A percentile compares a stretch with the other conserved stretches of the same genome.
Evolutionary conservation across 306 rosid species (phyloP).

Genomic region (Styphnolobium japonicum): DNA sequence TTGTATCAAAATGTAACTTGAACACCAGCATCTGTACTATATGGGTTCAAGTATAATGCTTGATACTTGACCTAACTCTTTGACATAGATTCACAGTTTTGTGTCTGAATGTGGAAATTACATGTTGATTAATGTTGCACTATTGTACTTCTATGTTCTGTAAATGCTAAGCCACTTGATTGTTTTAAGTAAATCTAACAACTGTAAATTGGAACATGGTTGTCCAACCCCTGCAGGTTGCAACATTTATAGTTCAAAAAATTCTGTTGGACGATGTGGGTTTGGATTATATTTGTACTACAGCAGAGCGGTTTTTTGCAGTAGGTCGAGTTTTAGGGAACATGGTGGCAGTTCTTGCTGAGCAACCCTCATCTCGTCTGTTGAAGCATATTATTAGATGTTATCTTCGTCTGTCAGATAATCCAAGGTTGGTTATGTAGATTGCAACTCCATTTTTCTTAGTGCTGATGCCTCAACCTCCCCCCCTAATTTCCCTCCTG

Average conservation of each 20-base stretch:
- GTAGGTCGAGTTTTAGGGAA: conserved; percentile 60
- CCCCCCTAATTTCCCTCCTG: not conserved
- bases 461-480: not conserved
- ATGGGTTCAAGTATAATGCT: not conserved
- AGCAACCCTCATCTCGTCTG: conserved; percentile 72
- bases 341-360: conserved; percentile 61
- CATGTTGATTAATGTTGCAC: not conserved
- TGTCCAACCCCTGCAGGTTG: conserved; percentile 57
- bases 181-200: not conserved
- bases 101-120: not conserved
- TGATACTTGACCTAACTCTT: not conserved
- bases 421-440: conserved; percentile 49
- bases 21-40: not conserved
- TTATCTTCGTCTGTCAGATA: conserved; percentile 68
- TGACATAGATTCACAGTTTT: not conserved
- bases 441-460: not conserved
- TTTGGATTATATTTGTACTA: conserved; percentile 67
- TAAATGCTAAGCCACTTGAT: conserved; percentile 1
- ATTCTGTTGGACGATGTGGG: conserved; percentile 77
- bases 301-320: conserved; percentile 65
- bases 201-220: not conserved
- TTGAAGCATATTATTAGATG: conserved; percentile 67
- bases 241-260: conserved; percentile 71
- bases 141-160: not conserved
- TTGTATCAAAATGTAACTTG: not conserved